These are phyloP conservation scores for Cryptosporidium sp. DNA, from an alignment of 169 alveolate species.

Conservation along the genomic window DNA sequence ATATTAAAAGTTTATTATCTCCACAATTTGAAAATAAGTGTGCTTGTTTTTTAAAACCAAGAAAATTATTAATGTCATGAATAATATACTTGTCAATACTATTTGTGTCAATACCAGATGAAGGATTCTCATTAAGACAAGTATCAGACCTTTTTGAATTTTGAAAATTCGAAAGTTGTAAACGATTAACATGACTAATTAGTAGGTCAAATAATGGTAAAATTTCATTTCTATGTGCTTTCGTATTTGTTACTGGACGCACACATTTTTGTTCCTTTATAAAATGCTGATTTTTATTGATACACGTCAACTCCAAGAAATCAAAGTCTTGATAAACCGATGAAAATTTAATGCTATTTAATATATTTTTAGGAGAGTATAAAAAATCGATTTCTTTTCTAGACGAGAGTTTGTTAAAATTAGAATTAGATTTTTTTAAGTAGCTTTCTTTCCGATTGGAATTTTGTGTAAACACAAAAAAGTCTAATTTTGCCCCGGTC, in stretches of 20 bases:
- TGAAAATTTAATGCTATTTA: neutral
- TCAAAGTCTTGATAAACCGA: neutral
- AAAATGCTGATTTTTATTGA: neutral
- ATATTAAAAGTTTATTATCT: neutral
- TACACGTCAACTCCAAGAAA: neutral
- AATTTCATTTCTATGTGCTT: neutral
- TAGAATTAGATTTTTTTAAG: neutral
- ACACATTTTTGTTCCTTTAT: neutral
- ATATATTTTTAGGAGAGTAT: neutral
- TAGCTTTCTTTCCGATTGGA: neutral
- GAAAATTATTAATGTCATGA: constrained; percentile 6
- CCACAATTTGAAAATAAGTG: neutral
- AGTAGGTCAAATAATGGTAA: constrained; percentile 5
- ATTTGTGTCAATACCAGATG: neutral
- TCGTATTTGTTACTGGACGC: neutral
- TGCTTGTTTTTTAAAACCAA: neutral
- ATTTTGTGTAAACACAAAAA: neutral
- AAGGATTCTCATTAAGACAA: neutral
- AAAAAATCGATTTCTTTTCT: neutral
- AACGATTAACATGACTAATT: neutral
- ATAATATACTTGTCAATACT: constrained; percentile 9
- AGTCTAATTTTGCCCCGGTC: neutral
- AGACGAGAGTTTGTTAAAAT: neutral
- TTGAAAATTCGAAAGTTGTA: neutral
- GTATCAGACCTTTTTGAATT: neutral